A percentile compares a stretch with the other conserved stretches of the same genome.
Conservation (phyloP, 2,329 filamentous ascomycete species). For the Aspergillus niger region DNA sequence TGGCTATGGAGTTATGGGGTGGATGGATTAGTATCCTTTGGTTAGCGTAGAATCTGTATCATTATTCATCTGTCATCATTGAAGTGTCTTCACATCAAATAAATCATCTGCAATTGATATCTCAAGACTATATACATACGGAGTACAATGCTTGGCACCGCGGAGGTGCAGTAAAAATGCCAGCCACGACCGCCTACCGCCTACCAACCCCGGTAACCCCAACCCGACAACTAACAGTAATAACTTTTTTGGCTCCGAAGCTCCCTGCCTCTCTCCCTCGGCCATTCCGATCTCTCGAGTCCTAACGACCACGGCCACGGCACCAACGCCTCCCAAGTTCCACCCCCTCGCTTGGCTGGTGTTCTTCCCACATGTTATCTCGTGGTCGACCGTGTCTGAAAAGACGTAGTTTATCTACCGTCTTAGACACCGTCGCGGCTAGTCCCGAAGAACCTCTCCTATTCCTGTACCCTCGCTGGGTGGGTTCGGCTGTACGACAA, state of each 20-base stretch:
- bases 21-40: background rate
- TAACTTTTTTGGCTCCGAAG: background rate
- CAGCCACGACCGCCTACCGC: no score
- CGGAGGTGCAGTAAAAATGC: no score
- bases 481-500: constrained; percentile 30
- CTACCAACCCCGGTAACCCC: no score
- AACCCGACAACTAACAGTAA: background rate
- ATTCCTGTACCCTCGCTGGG: constrained; percentile 50
- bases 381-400: constrained; percentile 45
- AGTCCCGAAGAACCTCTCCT: constrained; percentile 46
- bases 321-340: background rate
- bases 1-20: background rate
- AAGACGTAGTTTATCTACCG: constrained; percentile 39
- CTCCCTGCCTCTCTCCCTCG: no score
- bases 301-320: no score
- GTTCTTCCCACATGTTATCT: constrained; percentile 42
- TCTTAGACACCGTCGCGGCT: constrained; percentile 40
- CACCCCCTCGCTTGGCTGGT: background rate
- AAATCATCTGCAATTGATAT: no score
- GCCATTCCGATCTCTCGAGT: no score
- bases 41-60: no score
- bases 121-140: no score
- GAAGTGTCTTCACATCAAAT: no score
- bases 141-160: background rate
- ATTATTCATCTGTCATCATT: no score